Conservation (phyloP, 371 early-diverging fungal genomes). For the Saksenaea oblongispora region DNA sequence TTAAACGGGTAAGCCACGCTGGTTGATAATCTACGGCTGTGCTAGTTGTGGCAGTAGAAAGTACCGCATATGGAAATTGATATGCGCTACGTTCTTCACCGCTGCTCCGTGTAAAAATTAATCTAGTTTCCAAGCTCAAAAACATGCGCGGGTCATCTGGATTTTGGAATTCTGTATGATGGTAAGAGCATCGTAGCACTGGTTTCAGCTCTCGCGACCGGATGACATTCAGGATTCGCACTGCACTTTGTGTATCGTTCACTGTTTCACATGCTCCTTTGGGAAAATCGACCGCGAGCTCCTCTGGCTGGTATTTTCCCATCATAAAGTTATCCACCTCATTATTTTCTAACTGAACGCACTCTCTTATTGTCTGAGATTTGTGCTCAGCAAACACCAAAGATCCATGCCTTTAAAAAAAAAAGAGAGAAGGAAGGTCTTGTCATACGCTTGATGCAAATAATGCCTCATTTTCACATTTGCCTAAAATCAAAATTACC, state of each 20-base stretch:
- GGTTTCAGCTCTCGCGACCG: slow-evolving; percentile 73
- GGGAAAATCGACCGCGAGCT: slow-evolving; percentile 15
- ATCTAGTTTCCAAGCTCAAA: slow-evolving; percentile 93
- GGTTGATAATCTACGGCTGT: slow-evolving; percentile 85
- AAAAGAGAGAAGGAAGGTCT: background rate
- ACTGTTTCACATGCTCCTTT: slow-evolving; percentile 55
- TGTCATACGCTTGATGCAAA: slow-evolving; percentile 10
- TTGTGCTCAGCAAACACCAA: slow-evolving; percentile 96
- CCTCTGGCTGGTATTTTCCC: slow-evolving; percentile 35
- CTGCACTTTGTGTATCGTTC: slow-evolving; percentile 73
- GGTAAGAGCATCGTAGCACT: slow-evolving; percentile 85
- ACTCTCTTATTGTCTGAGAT: slow-evolving; percentile 93
- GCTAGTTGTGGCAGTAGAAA: slow-evolving; percentile 68
- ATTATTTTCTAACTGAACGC: slow-evolving; percentile 91
- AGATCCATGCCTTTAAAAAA: slow-evolving; percentile 23
- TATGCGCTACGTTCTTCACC: slow-evolving; percentile 60
- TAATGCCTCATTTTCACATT: slow-evolving; percentile 18
- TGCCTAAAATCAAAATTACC: slow-evolving; percentile 83
- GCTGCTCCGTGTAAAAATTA: slow-evolving; percentile 88
- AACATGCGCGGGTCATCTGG: slow-evolving; percentile 90
- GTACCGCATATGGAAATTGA: slow-evolving; percentile 33
- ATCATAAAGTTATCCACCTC: slow-evolving; percentile 77
- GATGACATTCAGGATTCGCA: slow-evolving; percentile 68
- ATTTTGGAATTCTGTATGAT: slow-evolving; percentile 94
- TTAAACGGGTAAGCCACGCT: slow-evolving; percentile 88